Base-by-base conservation (phyloP, 2,329 filamentous ascomycete species). In the Endocalyx cinctus region DNA sequence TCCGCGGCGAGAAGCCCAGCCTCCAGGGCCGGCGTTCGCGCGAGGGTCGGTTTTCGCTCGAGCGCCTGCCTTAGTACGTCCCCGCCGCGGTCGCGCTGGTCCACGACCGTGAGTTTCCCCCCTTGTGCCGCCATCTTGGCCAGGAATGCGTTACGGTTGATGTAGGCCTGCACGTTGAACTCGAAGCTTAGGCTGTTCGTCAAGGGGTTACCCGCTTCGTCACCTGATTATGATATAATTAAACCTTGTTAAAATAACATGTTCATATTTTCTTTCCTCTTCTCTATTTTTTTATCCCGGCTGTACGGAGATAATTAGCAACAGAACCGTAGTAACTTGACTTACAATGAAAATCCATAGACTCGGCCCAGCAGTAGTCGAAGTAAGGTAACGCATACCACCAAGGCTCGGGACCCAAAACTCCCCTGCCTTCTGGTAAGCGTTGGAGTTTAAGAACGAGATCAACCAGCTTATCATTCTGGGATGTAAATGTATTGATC, bases 401-500 rank as follows among this genome's bases (percentile, higher is more conserved):
- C 39, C 39, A 42, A 22, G 39, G 35, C 7, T 36, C 25, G 5
- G 39, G 33, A 18, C 39, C 39, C 10, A 42, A 18, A 15, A 42
- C 28, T 2, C 39, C 39, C 22, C 29, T 42, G 5, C 39, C 39
- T 10, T 39, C 39, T 8, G 39, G 35, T 17, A 42, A 25, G 17
- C 39, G 39, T 10, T 42, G 39, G 18, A 42, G 23, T 18, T 38
- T 33, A n/a, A 42, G 17, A 18, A 37, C 33, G 14, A 42, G 32
- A 4, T 42, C 35, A 12, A 31, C 39, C n/a, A 42, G 13, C 33
- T 42, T 42, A 28, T 42, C 39, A 13, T 42, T 42, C 29, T 42
- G 39, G 15, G 33, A 35, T 8, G 36, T 36, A 26, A 42, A 29
- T 8, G 16, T 29, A 18, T 37, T 39, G 30, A 42, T 36, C 4